Conservation (phyloP, 805 yeast species). For the Zygosaccharomyces kombuchaensis region DNA sequence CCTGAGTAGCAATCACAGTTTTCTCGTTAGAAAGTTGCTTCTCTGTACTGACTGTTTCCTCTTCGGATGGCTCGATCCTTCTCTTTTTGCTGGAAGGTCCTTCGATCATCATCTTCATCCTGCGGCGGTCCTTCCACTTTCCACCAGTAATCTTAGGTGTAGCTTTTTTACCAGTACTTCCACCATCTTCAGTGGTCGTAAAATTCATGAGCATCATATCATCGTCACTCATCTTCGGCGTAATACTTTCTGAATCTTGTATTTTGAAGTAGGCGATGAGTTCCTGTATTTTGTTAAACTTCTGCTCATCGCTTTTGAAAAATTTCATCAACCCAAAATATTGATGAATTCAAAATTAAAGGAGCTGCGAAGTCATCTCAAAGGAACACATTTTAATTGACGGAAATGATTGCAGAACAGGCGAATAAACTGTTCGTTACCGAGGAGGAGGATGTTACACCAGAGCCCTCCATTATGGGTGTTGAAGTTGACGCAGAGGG, state of each 20-base stretch:
- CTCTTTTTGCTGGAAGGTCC: slow-evolving; percentile 35
- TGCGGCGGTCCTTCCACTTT: slow-evolving; percentile 76
- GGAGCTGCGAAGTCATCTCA: background rate
- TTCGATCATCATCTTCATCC: slow-evolving; percentile 45
- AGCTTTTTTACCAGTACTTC: slow-evolving; percentile 16
- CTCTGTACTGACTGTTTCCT: background rate
- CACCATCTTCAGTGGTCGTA: slow-evolving; percentile 37
- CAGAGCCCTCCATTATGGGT: slow-evolving; percentile 12
- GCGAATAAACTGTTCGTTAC: slow-evolving; percentile 34
- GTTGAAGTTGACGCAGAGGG: slow-evolving; percentile 10
- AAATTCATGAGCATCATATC: slow-evolving; percentile 64
- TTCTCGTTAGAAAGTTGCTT: background rate
- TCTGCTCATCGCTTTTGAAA: slow-evolving; percentile 23
- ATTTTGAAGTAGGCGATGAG: background rate
- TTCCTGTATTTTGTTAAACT: slow-evolving; percentile 2
- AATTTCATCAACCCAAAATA: slow-evolving; percentile 9
- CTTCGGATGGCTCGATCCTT: slow-evolving; percentile 1
- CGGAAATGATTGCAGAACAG: slow-evolving; percentile 11
- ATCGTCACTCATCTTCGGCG: slow-evolving; percentile 29
- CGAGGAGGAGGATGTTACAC: slow-evolving; percentile 35
- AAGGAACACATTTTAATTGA: background rate
- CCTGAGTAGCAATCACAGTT: background rate
- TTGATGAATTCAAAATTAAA: slow-evolving; percentile 1
- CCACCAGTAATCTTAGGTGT: slow-evolving; percentile 59
- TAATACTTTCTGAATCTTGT: no score